These are phyloP conservation scores for Aspergillus pseudoviridinutans DNA, from an alignment of 2,329 filamentous ascomycete species.

Conservation along the genomic window DNA sequence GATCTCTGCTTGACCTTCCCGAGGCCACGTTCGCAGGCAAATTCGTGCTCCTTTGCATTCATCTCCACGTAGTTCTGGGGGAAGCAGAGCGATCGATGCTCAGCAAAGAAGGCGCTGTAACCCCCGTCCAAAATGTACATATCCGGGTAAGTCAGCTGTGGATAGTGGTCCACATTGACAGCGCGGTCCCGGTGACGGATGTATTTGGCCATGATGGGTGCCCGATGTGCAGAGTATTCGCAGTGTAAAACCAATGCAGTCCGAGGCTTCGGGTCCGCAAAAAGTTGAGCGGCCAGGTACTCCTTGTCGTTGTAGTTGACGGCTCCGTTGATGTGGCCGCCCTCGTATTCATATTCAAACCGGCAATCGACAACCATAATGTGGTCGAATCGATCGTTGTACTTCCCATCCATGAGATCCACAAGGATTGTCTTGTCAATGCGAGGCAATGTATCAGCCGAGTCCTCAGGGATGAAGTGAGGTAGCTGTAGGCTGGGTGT, in stretches of 20 bases:
- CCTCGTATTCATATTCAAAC: slow-evolving; percentile 98
- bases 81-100: slow-evolving; percentile 76
- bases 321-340: slow-evolving; percentile 88
- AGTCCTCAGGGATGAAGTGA: slow-evolving; percentile 75
- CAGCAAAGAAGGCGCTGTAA: slow-evolving; percentile 86
- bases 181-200: slow-evolving; percentile 85
- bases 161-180: slow-evolving; percentile 81
- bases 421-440: slow-evolving; percentile 79
- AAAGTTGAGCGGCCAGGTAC: slow-evolving; percentile 72
- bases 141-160: slow-evolving; percentile 87
- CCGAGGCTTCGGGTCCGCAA: slow-evolving; percentile 64
- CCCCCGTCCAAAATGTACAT: slow-evolving; percentile 96
- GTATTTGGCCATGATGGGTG: slow-evolving; percentile 92
- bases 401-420: slow-evolving; percentile 83
- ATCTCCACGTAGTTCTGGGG: slow-evolving; percentile 97
- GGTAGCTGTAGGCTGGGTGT: slow-evolving; percentile 70
- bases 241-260: slow-evolving; percentile 92
- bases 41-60: slow-evolving; percentile 85
- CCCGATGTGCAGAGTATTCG: slow-evolving; percentile 96
- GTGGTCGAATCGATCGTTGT: slow-evolving; percentile 69
- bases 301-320: slow-evolving; percentile 98
- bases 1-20: slow-evolving; percentile 86
- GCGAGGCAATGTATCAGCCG: slow-evolving; percentile 80
- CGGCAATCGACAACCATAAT: slow-evolving; percentile 91
- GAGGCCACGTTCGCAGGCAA: slow-evolving; percentile 90